Base-by-base conservation (phyloP, 1,284 basidiomycete species). In the Clitocybe nebularis region DNA sequence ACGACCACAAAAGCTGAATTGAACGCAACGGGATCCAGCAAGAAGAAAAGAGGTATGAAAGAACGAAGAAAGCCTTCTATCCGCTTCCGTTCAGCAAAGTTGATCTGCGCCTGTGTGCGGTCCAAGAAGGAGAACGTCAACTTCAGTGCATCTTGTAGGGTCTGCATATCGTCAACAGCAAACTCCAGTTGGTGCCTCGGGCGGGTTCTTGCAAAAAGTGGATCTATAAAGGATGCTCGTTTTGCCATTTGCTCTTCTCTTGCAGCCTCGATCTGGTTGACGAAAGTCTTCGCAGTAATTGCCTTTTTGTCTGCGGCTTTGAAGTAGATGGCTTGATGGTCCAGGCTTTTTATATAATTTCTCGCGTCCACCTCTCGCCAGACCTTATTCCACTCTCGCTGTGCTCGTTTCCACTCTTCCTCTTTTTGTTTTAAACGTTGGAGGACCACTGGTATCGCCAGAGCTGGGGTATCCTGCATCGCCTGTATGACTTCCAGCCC, bases 321-420 rank as follows among this genome's bases (percentile, higher is more conserved):
- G 79, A 95, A 96, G 46, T 81, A 80, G 56, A 95, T 87, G 10
- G 84, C 89, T 61, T 96, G 93, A 61, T 96, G 92, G 61, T 98
- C 95, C 50, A 98, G 75, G 36, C 86, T 88, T 72, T 93, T 94
- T 65, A 83, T 79, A 61, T 91, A 97, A 68, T 97, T 97, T 52
- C 89, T 76, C 29, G 89, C 89, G 58, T 97, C 95, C 16, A 97
- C 91, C 69, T 97, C 95, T 42, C 94, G 74, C 96, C 95, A 99
- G 37, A 98, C 91, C 61, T 95, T 92, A 70, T 98, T 97, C 96
- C 96, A 99, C 67, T 97, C 96, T 48, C 93, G 71, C 63, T 97
- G 91, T n/a, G 93, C 94, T n/a, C 91, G 79, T 67, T 94, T 96
- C 95, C 96, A 99, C 62, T 98, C 94, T 52, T 94, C 93, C 61